These are phyloP conservation scores for Elaeis guineensis DNA, from an alignment of 176 grass and related monocot species.

Conservation along the genomic window DNA sequence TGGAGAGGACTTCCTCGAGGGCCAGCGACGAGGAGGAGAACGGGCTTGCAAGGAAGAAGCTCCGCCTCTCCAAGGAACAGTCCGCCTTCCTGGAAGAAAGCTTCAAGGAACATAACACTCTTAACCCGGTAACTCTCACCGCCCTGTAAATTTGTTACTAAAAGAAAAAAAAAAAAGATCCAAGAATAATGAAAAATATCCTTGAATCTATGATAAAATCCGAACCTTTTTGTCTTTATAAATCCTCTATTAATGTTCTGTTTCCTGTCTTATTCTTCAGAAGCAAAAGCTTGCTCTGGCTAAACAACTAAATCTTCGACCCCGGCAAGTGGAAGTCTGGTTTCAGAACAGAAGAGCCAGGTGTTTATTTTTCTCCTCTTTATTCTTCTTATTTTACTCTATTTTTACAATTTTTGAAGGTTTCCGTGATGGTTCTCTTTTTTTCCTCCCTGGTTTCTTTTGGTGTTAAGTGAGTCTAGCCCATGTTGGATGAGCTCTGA, in stretches of 20 bases:
- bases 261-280: constrained; percentile 19
- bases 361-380: constrained; percentile 20
- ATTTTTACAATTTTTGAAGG: too few relatives aligned
- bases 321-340: constrained; percentile 94
- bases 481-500: too few relatives aligned
- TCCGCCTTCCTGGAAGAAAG: constrained; percentile 86
- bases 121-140: constrained; percentile 47
- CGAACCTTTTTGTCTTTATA: too few relatives aligned
- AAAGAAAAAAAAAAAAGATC: too few relatives aligned
- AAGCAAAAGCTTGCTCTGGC: constrained; percentile 84
- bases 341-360: constrained; percentile 91
- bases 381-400: neutral
- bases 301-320: constrained; percentile 68
- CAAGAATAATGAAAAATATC: too few relatives aligned
- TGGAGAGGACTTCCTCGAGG: constrained; percentile 37
- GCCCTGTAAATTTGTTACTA: too few relatives aligned
- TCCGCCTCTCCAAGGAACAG: constrained; percentile 88
- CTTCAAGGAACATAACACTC: constrained; percentile 88
- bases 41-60: constrained; percentile 63
- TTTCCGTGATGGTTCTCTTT: too few relatives aligned
- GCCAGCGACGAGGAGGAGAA: constrained; percentile 80
- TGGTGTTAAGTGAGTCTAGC: too few relatives aligned
- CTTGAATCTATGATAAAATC: too few relatives aligned
- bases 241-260: neutral
- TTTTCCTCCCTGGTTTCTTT: too few relatives aligned